Evolutionary conservation across 306 rosid genomes (phyloP).

Genomic region (Styphnolobium japonicum): DNA sequence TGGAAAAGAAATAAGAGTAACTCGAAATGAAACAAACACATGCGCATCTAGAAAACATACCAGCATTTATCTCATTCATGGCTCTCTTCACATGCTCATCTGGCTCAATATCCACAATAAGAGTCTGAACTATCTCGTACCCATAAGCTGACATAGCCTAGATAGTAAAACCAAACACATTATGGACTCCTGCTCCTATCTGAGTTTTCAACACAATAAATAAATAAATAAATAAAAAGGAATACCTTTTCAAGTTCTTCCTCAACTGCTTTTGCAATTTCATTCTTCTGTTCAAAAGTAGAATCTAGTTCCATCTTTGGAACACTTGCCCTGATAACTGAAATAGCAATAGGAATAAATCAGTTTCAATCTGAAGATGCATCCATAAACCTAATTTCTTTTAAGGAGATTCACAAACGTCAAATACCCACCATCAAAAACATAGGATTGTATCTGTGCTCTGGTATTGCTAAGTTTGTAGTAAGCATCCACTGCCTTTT

Average conservation of each 20-base stretch:
- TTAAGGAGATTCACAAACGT: neutral
- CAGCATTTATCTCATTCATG: slow-evolving; percentile 89
- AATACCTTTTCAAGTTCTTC: slow-evolving; percentile 72
- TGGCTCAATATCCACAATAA: slow-evolving; percentile 73
- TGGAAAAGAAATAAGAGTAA: neutral
- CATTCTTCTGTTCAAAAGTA: slow-evolving; percentile 76
- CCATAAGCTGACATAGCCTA: slow-evolving; percentile 89
- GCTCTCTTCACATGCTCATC: slow-evolving; percentile 74
- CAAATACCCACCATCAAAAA: slow-evolving; percentile 63
- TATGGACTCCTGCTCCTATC: neutral
- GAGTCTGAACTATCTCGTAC: slow-evolving; percentile 75
- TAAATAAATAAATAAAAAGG: too few species aligned
- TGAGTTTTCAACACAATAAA: neutral
- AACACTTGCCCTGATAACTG: slow-evolving; percentile 78
- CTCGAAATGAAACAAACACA: neutral
- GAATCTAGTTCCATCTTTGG: slow-evolving; percentile 79
- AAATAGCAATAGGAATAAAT: neutral
- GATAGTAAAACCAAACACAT: neutral
- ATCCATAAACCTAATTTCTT: neutral
- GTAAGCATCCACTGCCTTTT: slow-evolving; percentile 73
- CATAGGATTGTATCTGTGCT: slow-evolving; percentile 80
- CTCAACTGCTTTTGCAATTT: slow-evolving; percentile 79
- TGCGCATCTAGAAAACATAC: slow-evolving; percentile 27
- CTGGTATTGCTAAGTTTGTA: slow-evolving; percentile 77
- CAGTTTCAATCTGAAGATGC: neutral